phyloP scores from a whole-genome alignment of 2,329 filamentous ascomycete species.

The Chaetomium olivaceum region DNA sequence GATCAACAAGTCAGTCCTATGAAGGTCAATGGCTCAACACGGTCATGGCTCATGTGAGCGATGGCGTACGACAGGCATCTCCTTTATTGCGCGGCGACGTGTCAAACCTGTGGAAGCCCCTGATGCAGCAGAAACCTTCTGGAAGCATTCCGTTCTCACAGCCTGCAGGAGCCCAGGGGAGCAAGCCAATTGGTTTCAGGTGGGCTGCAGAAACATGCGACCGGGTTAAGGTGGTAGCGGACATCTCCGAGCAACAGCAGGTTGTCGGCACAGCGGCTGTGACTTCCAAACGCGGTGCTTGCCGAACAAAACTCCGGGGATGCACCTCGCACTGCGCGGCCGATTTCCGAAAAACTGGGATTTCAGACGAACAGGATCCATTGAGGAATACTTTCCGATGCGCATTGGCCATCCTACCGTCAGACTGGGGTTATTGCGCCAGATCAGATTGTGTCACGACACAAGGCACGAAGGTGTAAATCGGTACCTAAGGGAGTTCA shows the following conservation, averaged over 20 bases:
- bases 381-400: background rate
- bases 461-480: no score
- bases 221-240: conserved; percentile 17
- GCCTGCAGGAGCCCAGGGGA: background rate
- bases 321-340: conserved; percentile 1
- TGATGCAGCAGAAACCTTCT: conserved; percentile 24
- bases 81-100: background rate
- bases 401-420: background rate
- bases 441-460: background rate
- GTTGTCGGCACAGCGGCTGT: background rate
- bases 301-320: background rate
- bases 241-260: conserved; percentile 20
- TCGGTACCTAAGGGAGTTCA: background rate
- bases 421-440: background rate
- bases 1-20: background rate
- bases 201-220: conserved; percentile 16
- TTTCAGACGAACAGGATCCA: background rate
- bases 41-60: background rate
- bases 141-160: conserved; percentile 20
- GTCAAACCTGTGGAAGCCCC: background rate
- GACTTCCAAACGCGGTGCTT: background rate
- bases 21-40: background rate
- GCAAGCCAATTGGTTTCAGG: conserved; percentile 24
- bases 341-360: background rate
- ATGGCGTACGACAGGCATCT: background rate